Conservation (phyloP, 106 monocot genomes). For the Acorus calamus region DNA sequence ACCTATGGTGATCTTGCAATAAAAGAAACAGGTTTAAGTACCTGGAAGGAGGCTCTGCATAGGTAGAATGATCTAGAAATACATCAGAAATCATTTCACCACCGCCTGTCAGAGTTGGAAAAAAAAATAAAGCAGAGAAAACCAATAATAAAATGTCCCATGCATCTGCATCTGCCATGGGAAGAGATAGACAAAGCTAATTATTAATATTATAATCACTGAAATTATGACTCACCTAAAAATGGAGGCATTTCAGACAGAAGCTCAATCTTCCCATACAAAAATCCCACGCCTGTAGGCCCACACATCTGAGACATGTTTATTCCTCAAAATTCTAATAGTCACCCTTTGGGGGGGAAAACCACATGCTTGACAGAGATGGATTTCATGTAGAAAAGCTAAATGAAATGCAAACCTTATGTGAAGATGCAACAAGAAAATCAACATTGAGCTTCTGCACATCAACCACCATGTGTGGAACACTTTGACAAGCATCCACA, state of each 20-base stretch:
- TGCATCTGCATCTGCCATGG: background rate
- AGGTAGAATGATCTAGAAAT: conserved; percentile 79
- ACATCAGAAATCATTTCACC: conserved; percentile 95
- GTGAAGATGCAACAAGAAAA: conserved; percentile 99
- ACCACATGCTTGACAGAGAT: background rate
- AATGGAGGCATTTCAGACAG: conserved; percentile 72
- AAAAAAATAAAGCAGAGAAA: background rate
- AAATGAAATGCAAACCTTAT: conserved; percentile 50
- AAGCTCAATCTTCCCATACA: conserved; percentile 68
- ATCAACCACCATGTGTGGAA: conserved; percentile 92
- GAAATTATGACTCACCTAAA: conserved; percentile 40
- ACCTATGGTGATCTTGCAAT: background rate
- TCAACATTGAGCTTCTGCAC: conserved; percentile 77
- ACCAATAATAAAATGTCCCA: too few relatives aligned
- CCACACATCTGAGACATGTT: conserved; percentile 96
- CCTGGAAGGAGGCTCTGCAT: conserved; percentile 87
- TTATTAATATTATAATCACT: background rate
- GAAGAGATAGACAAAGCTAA: background rate
- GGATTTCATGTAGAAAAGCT: too few relatives aligned
- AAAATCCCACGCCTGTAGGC: conserved; percentile 93
- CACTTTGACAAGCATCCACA: conserved; percentile 98
- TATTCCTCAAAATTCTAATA: conserved; percentile 30
- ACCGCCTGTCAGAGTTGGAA: conserved; percentile 39
- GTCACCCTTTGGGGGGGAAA: conserved; percentile 15
- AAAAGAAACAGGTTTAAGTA: conserved; percentile 6